phyloP scores from a whole-genome alignment of 345 rosid genomes.

The Eucalyptus sideroxylon region DNA sequence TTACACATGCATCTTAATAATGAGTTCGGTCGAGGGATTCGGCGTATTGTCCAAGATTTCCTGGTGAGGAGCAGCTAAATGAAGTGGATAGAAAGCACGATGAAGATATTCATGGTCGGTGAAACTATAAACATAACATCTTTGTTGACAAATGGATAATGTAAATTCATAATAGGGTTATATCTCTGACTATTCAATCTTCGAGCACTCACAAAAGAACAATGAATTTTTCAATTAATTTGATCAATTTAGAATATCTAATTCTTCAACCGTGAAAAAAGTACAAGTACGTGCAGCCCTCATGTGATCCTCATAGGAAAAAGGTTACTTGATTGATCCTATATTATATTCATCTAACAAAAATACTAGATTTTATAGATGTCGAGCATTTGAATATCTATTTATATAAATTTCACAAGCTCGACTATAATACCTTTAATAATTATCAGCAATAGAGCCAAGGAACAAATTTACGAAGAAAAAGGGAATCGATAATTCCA shows the following conservation, averaged over 20 bases:
- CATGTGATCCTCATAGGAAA: neutral
- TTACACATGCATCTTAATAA: no score
- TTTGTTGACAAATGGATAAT: neutral
- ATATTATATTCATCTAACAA: neutral
- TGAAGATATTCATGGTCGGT: neutral
- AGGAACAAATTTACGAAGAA: neutral
- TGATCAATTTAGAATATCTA: neutral
- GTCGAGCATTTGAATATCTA: neutral
- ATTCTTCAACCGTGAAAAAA: neutral
- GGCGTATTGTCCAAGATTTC: no score
- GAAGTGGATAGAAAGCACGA: no score
- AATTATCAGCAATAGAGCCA: neutral
- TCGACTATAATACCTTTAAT: neutral
- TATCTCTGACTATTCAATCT: neutral
- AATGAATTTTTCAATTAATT: neutral
- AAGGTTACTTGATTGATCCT: neutral
- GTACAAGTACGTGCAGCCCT: neutral
- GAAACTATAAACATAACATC: neutral
- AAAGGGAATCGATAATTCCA: neutral
- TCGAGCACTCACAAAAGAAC: neutral
- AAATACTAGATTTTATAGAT: neutral
- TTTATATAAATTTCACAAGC: neutral
- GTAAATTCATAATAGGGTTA: neutral
- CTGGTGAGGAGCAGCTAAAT: no score
- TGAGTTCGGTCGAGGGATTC: no score